Evolutionary conservation across 2,329 filamentous ascomycete species (phyloP), one percentile per base, ranked within the genome.

Genomic region (Colletotrichum spaethianum): DNA sequence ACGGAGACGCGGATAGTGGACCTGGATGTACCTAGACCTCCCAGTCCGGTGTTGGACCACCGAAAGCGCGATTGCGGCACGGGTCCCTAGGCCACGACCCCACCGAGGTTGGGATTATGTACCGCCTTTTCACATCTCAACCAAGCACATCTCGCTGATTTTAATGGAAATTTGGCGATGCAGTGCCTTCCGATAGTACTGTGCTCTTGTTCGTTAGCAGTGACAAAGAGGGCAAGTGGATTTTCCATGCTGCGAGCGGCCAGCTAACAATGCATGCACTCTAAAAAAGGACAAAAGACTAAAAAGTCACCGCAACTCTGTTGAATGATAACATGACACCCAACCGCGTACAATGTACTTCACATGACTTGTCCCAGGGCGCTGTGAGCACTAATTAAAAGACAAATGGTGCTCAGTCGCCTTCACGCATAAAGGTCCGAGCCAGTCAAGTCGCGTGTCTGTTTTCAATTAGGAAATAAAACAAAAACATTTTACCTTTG

Each of bases 381-480:
- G 12, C 33, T 63, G 33, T 14, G 14, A 26, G 46, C 33, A 50
- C 20, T 38, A 20, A 40, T 36, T 63, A 31, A 31, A 14, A n/a
- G 9, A 28, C 33, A 52, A 23, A 28, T 38, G 6, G 53, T 56
- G 20, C 20, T 33, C 31, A 23, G 31, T 56, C 18, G 31, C n/a
- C n/a, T 5, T 40, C 36, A 16, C 28, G 16, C 40, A 52, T 42
- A 48, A 31, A 56, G 63, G 52, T 59, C 53, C 31, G 64, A 60
- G 38, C 69, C 69, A 69, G 69, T 69, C 44, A 72, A 53, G 69
- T 72, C 65, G 69, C 69, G 69, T 69, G 36, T 55, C 20, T 69
- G 53, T 72, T 64, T 48, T 72, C 59, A 69, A 72, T 64, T 60
- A 48, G 69, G 65, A 60, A 72, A 70, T 69, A 61, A 69, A 72